Evolutionary conservation across 768 basidiomycete genomes (phyloP).

Genomic region (Omphalotus guepiniiformis): DNA sequence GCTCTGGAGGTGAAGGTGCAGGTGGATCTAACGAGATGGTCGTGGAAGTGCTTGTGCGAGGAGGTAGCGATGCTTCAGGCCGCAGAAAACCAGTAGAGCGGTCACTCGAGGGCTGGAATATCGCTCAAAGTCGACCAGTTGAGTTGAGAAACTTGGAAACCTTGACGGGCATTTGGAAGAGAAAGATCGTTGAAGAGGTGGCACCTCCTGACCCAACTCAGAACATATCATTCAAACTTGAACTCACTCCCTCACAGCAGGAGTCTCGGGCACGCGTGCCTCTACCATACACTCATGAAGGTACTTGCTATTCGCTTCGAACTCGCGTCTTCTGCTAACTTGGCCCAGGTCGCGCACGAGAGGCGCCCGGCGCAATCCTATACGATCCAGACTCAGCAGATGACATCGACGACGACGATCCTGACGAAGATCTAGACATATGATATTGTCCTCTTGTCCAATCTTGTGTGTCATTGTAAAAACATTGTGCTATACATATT

Average conservation of each 20-base stretch:
- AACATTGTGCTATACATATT: no score
- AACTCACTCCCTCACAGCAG: slow-evolving; percentile 77
- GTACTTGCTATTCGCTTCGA: slow-evolving; percentile 30
- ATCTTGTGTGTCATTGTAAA: no score
- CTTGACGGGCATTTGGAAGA: slow-evolving; percentile 45
- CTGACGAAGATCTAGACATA: slow-evolving; percentile 91
- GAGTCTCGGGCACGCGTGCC: slow-evolving; percentile 77
- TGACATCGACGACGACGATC: slow-evolving; percentile 94
- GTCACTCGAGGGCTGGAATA: slow-evolving; percentile 61
- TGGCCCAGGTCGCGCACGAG: slow-evolving; percentile 5
- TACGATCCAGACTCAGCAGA: slow-evolving; percentile 94
- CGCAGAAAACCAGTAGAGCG: slow-evolving; percentile 56
- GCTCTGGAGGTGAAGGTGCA: slow-evolving; percentile 46
- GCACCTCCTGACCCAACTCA: slow-evolving; percentile 56
- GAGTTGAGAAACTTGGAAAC: slow-evolving; percentile 47
- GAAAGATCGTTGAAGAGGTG: slow-evolving; percentile 32
- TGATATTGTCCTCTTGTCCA: no score
- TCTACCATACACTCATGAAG: slow-evolving; percentile 87
- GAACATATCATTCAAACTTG: slow-evolving; percentile 83
- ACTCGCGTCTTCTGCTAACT: not conserved
- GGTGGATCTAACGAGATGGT: slow-evolving; percentile 48
- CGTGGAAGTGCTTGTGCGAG: slow-evolving; percentile 56
- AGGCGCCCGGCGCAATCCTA: slow-evolving; percentile 51
- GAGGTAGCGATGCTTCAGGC: slow-evolving; percentile 31
- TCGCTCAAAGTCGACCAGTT: slow-evolving; percentile 30